Evolutionary conservation across 345 rosid genomes (phyloP), one percentile per base, ranked within the genome.

Genomic region (Boechera stricta): DNA sequence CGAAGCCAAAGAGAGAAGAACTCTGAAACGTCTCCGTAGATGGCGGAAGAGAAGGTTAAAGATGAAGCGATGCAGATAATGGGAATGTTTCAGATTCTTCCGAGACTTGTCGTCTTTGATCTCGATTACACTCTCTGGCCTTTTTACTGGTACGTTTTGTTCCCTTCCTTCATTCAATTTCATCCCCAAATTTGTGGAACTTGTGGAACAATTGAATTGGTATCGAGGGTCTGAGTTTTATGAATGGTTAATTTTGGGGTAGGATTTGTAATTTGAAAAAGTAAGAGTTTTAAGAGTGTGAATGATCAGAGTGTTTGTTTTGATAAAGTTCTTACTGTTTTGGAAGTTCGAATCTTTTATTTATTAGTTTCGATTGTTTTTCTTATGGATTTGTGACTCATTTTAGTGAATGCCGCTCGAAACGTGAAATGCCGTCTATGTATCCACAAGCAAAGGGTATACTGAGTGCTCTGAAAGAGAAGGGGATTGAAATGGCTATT

Each of bases 71-170:
- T 84, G 76, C 84, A 74, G 66, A 81, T 86, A 6, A 82, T 87
- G 0, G 90, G 88, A 74, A 85, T 81, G 88, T 86, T 87, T 66
- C 87, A 86, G 72, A 35, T 87, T 15, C 85, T 90, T 63, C 96
- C 92, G 4, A 86, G 72, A 81, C 72, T 90, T 39, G 86, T 90
- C 13, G 91, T 90, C 81, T 90, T 90, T 78, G 96, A 87, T 82
- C 93, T 90, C 67, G 96, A 90, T 81, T 90, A 86, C 74, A 90
- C 96, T 66, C 93, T 90, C 82, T 90, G 96, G 91, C 96, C 93
- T 71, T 91, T 91, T 71, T 91, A 89, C 85, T 91, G 96, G 96
- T 91, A 69, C 8, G 5, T 3, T 16, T 55, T 42, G 15, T 15
- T 2, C 47, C 45, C 31, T 36, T 53, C 47, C 11, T 32, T 47